Evolutionary conservation across 306 rosid genomes (phyloP).

Genomic region (Glycyrrhiza uralensis): DNA sequence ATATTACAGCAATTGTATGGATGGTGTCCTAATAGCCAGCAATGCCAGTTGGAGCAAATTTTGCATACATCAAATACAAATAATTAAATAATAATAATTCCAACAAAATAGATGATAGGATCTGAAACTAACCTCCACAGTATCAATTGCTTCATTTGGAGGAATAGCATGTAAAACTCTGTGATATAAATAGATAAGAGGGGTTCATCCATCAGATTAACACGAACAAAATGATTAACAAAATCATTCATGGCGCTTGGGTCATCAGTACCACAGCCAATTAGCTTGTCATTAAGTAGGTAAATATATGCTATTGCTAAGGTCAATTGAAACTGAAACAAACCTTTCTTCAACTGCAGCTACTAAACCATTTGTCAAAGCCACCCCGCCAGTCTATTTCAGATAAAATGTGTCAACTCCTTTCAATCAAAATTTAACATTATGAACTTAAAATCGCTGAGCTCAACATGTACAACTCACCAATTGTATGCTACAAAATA

Average conservation of each 20-base stretch:
- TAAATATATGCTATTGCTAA: conserved; percentile 1
- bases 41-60: background rate
- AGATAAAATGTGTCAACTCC: conserved; percentile 35
- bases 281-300: conserved; percentile 4
- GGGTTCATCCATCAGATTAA: conserved; percentile 15
- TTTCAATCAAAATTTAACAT: conserved; percentile 20
- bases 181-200: conserved; percentile 25
- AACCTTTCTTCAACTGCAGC: conserved; percentile 94
- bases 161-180: conserved; percentile 93
- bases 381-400: conserved; percentile 86
- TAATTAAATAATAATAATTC: background rate
- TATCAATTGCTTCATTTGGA: conserved; percentile 86
- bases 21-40: background rate
- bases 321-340: conserved; percentile 27
- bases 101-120: background rate
- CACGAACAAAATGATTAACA: background rate
- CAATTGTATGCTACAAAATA: conserved; percentile 96
- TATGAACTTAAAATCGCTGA: conserved; percentile 20
- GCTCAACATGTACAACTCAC: conserved; percentile 47
- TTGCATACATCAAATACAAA: background rate
- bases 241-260: background rate
- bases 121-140: conserved; percentile 77
- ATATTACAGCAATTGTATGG: background rate
- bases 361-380: conserved; percentile 76
- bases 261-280: background rate